These are phyloP conservation scores for Euphorbia corollata DNA, from an alignment of 441 rosid genomes.

Conservation along the genomic window DNA sequence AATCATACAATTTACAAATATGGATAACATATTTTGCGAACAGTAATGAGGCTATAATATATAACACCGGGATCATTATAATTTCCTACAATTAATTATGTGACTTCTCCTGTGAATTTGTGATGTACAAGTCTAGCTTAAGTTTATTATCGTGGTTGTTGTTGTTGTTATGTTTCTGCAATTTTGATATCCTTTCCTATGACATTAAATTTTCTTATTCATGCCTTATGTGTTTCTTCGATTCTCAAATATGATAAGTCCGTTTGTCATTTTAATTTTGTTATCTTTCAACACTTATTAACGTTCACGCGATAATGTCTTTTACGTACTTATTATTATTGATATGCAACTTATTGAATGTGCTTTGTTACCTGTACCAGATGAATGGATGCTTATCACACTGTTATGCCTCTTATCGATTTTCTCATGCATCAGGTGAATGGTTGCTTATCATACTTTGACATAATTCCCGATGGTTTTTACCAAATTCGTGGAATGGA, in stretches of 20 bases:
- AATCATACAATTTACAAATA: not conserved
- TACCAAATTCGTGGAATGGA: conserved; percentile 81
- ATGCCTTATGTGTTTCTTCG: not conserved
- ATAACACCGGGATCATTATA: not conserved
- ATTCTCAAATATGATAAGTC: not conserved
- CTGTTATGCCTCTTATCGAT: conserved; percentile 17
- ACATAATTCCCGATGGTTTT: conserved; percentile 95
- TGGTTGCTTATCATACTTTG: conserved; percentile 86
- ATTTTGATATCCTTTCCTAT: not conserved
- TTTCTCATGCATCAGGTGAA: conserved; percentile 56
- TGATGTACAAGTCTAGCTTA: not conserved
- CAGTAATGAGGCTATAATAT: not conserved
- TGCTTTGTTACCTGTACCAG: conserved; percentile 26
- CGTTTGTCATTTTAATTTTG: not conserved
- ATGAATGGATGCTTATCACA: conserved; percentile 91
- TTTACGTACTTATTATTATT: not conserved
- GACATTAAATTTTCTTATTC: not conserved
- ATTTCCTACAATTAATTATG: not conserved
- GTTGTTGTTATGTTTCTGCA: not conserved
- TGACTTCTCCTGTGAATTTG: not conserved
- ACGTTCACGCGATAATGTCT: not conserved
- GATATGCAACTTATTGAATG: conserved; percentile 4
- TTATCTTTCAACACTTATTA: not conserved
- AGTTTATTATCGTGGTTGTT: not conserved
- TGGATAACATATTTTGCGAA: not conserved